Evolutionary conservation across 2,329 filamentous ascomycete genomes (phyloP).

Genomic region (Neopestalotiopsis sp.): DNA sequence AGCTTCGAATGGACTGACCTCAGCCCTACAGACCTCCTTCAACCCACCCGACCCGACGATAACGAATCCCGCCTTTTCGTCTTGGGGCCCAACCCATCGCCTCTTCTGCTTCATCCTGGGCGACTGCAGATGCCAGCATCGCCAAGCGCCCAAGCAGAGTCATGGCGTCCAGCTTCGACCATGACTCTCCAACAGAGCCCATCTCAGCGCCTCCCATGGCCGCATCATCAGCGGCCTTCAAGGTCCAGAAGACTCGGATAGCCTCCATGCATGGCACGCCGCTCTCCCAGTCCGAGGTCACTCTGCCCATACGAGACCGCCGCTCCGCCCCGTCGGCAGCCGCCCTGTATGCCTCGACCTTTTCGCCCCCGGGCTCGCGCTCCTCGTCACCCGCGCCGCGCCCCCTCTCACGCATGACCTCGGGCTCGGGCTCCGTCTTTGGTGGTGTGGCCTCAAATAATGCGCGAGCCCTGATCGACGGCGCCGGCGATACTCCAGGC

Average conservation of each 20-base stretch:
- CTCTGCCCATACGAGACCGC: slow-evolving; percentile 51
- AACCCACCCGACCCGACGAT: background rate
- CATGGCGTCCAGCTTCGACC: slow-evolving; percentile 45
- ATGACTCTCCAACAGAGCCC: slow-evolving; percentile 66
- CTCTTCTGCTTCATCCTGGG: background rate
- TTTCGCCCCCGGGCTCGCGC: slow-evolving; percentile 71
- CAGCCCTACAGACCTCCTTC: background rate
- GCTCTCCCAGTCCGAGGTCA: slow-evolving; percentile 57
- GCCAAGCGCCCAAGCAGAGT: slow-evolving; percentile 5
- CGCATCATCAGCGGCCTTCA: slow-evolving; percentile 64
- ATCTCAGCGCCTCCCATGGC: slow-evolving; percentile 73
- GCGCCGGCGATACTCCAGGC: slow-evolving; percentile 49
- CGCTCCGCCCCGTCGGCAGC: slow-evolving; percentile 62
- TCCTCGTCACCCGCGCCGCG: slow-evolving; percentile 70
- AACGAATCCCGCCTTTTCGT: background rate
- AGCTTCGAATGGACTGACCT: background rate
- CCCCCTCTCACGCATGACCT: slow-evolving; percentile 58
- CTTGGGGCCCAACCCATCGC: background rate
- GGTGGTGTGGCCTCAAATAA: slow-evolving; percentile 47
- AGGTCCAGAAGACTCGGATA: slow-evolving; percentile 66
- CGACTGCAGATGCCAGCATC: slow-evolving; percentile 11
- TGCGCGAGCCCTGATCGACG: slow-evolving; percentile 47
- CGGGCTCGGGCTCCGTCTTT: slow-evolving; percentile 66
- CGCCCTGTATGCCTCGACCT: slow-evolving; percentile 67
- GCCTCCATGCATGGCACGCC: slow-evolving; percentile 53